Conservation (phyloP, 202 grass and related monocot genomes). For the Panicum hallii region DNA sequence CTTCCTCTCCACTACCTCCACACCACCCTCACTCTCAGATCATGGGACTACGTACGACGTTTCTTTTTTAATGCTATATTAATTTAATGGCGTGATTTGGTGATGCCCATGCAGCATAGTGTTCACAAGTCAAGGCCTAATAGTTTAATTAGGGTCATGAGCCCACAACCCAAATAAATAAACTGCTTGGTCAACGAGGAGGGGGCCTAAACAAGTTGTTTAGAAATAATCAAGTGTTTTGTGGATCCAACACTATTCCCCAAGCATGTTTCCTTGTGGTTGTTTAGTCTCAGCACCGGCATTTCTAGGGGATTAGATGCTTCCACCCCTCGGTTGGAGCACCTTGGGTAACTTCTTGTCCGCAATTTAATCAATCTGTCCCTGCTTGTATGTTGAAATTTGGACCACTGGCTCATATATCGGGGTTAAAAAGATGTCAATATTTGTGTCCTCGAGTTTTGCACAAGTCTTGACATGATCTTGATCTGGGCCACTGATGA, state of each 20-base stretch:
- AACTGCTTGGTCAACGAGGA: slow-evolving; percentile 61
- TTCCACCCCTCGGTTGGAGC: slow-evolving; percentile 79
- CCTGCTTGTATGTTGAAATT: slow-evolving; percentile 51
- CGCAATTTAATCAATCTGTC: slow-evolving; percentile 65
- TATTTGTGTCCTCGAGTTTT: slow-evolving; percentile 25
- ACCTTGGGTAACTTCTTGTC: slow-evolving; percentile 66
- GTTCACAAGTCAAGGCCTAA: slow-evolving; percentile 77
- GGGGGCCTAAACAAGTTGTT: slow-evolving; percentile 39
- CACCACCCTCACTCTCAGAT: slow-evolving; percentile 45
- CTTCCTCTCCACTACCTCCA: slow-evolving; percentile 51
- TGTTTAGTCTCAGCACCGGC: slow-evolving; percentile 53
- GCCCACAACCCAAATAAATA: slow-evolving; percentile 61
- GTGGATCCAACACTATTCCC: slow-evolving; percentile 74
- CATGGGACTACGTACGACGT: slow-evolving; percentile 15
- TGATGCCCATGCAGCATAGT: slow-evolving; percentile 66
- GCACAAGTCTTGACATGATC: slow-evolving; percentile 47
- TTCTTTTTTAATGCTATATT: slow-evolving; percentile 46
- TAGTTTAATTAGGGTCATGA: slow-evolving; percentile 61
- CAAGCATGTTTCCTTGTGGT: slow-evolving; percentile 61
- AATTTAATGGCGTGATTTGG: slow-evolving; percentile 51
- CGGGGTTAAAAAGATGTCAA: slow-evolving; percentile 30
- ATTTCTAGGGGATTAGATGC: slow-evolving; percentile 81
- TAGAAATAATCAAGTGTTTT: slow-evolving; percentile 56
- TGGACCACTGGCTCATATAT: slow-evolving; percentile 45
- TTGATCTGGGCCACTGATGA: slow-evolving; percentile 23